Conservation (phyloP, 1,284 basidiomycete genomes). For the Puccinia horiana region DNA sequence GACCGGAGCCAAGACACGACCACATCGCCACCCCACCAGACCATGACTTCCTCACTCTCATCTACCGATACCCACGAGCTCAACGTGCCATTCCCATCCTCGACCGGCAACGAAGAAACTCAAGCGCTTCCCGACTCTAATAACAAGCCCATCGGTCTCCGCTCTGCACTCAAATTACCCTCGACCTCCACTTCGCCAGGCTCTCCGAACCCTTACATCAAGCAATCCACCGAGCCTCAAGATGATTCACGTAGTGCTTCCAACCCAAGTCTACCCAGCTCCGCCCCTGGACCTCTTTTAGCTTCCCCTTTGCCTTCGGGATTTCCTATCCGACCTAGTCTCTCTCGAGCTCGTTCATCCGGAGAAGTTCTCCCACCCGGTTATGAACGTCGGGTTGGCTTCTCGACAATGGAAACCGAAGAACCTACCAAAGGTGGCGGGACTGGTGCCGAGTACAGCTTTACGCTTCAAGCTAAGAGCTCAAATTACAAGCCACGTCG, state of each 20-base stretch:
- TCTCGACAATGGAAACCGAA: constrained; percentile 48
- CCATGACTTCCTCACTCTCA: constrained; percentile 7
- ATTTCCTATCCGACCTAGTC: background rate
- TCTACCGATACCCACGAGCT: constrained; percentile 7
- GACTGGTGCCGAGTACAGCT: constrained; percentile 48
- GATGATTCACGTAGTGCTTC: background rate
- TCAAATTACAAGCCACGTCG: constrained; percentile 41
- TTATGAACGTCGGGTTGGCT: constrained; percentile 48
- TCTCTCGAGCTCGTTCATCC: constrained; percentile 38
- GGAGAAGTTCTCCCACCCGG: constrained; percentile 39
- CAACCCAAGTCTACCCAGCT: background rate
- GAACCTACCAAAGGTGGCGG: constrained; percentile 43
- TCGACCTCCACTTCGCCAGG: constrained; percentile 6
- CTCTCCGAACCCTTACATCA: background rate
- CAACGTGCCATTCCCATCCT: constrained; percentile 9
- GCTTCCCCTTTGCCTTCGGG: background rate
- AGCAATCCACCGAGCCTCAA: background rate
- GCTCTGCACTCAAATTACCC: constrained; percentile 25
- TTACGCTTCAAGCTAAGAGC: constrained; percentile 48
- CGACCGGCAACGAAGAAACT: background rate
- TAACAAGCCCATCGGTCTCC: constrained; percentile 13
- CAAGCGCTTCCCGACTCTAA: background rate
- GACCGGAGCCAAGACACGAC: no score
- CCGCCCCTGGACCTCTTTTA: background rate
- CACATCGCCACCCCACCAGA: background rate